Evolutionary conservation across 805 yeast species (phyloP).

Genomic region (Candida railenensis): DNA sequence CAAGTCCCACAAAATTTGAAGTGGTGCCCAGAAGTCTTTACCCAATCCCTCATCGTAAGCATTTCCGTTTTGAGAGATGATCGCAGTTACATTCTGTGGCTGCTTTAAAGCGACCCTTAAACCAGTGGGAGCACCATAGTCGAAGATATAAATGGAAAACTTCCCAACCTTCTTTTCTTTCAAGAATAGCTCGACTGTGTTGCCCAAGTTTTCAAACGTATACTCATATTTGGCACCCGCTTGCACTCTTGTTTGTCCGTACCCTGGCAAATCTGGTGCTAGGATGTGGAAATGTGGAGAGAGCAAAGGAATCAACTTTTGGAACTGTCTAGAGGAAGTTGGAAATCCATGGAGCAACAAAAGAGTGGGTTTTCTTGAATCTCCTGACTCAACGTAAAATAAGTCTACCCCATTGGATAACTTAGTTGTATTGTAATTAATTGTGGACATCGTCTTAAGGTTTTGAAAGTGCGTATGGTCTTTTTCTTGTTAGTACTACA

Average conservation of each 20-base stretch:
- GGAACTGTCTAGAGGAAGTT: conserved; percentile 40
- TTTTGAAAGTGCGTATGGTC: background rate
- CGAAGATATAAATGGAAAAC: conserved; percentile 38
- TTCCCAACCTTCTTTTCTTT: conserved; percentile 21
- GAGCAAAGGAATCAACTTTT: conserved; percentile 35
- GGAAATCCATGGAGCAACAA: conserved; percentile 46
- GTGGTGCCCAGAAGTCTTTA: conserved; percentile 36
- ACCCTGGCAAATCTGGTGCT: conserved; percentile 49
- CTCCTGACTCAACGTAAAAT: conserved; percentile 19
- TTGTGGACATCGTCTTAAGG: background rate
- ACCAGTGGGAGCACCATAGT: conserved; percentile 46
- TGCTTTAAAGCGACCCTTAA: conserved; percentile 32
- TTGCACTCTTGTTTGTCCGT: conserved; percentile 35
- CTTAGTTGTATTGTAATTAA: background rate
- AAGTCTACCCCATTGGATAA: conserved; percentile 13
- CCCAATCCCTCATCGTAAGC: conserved; percentile 44
- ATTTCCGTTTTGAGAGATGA: conserved; percentile 44
- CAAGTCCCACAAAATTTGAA: conserved; percentile 29
- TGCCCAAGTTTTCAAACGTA: conserved; percentile 30
- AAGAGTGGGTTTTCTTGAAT: conserved; percentile 25
- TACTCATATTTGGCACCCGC: conserved; percentile 16
- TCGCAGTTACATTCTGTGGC: conserved; percentile 27
- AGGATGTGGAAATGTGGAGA: conserved; percentile 34
- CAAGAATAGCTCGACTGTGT: conserved; percentile 28
- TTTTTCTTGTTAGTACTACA: too few species aligned